Base-by-base conservation (phyloP, 306 rosid species). In the Quercus engelmannii region DNA sequence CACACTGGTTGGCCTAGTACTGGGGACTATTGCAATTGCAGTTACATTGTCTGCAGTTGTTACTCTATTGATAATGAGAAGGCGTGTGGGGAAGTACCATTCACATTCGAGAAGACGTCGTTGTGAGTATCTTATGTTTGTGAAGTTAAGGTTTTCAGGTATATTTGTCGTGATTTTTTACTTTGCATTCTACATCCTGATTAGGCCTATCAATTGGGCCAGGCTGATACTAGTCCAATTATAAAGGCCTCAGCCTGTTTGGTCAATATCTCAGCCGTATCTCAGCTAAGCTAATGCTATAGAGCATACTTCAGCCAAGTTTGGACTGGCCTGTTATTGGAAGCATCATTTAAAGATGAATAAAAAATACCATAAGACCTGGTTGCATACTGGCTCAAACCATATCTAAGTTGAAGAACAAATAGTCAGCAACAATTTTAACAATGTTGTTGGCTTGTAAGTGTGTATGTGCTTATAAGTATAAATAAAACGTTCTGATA, bases 11-110 rank as follows among this genome's bases (percentile, higher is more conserved):
- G 99, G 99, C 74, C 77, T 90, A 76, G 51, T 92, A 84, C 20
- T 94, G 59, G 99, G 97, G 78, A 79, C 89, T 64, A 71, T 94
- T 81, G 97, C 93, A 5, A 83, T 79, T 75, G 95, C 97, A 11
- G 87, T 84, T 75, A 79, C 83, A 6, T 71, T 92, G 79, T 88
- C 97, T 70, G 91, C 92, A 33, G 46, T 91, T 77, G 87, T 90
- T 80, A 85, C 86, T 74, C 83, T 94, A 79, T 80, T 92, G 73
- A 85, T 94, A 77, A 6, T 90, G 74, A 90, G 93, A 86, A 38
- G 8, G 56, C 80, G 78, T 70, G 7, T 80, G 81, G 87, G 55
- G 78, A 75, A 81, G 58, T 76, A 18, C 73, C 88, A 3, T 9
- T 74, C 88, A 19, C 21, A 81, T 79, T 82, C 92, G 59, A 87